Evolutionary conservation across 148 eudicot species (phyloP), one percentile per base, ranked within the genome.

Genomic region (Agrostemma githago): DNA sequence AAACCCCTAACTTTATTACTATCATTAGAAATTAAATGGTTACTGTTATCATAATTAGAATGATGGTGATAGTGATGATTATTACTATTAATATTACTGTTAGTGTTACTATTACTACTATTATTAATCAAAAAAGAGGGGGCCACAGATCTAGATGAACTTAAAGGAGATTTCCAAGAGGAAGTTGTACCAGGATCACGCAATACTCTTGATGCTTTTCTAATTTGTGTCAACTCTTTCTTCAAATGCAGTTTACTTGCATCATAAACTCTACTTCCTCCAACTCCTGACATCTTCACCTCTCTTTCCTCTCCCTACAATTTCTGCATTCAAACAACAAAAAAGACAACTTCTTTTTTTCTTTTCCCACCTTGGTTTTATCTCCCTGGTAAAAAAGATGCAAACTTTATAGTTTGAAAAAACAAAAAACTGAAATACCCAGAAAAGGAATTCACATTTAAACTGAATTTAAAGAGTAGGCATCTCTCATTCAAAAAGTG

Each of bases 141-240:
- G n/a, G 57, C 67, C 54, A 77, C 82, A 82, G 98, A 95, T 90
- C 97, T 88, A 74, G 88, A 82, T 40, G 93, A 85, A 73, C 79
- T 86, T 54, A 89, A 83, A 11, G 96, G 98, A 9, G 98, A 91
- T 81, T 89, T 84, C 96, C 93, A 91, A 51, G 98, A 78, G 5
- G 99, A 90, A 65, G 88, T 86, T 34, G 99, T 95, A 48, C 99
- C 99, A 59, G 99, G 99, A 81, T 95, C 99, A 70, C 92, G 86
- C 68, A 95, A 70, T 12, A 82, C 89, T 44, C 88, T 72, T 8
- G 99, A 85, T 10, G 99, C 96, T 77, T 89, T 95, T 8, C 90
- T 82, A 63, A 95, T 95, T 85, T 92, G 99, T n/a, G 97, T 95
- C 67, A 95, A 73, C 74, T 95, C 99, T 66, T 85, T 90, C 88